These are phyloP conservation scores for Colletotrichum somersetense DNA, from an alignment of 2,329 filamentous ascomycete genomes.

Conservation along the genomic window DNA sequence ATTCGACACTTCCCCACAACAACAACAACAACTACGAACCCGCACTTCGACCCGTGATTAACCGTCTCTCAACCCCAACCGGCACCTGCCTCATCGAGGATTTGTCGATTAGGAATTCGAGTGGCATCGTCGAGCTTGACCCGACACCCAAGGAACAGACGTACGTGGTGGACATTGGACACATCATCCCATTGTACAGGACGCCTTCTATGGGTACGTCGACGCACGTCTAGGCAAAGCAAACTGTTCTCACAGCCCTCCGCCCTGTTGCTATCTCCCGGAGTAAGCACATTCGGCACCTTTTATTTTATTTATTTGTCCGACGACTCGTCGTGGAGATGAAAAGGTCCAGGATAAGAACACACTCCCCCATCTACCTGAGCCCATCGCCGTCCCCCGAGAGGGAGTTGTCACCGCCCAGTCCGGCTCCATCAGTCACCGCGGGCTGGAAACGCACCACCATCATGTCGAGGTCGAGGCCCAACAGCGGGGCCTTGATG, in stretches of 20 bases:
- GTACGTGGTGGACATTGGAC: background rate
- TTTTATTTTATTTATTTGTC: background rate
- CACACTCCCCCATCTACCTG: conserved; percentile 58
- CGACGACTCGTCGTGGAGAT: conserved; percentile 50
- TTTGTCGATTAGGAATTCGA: background rate
- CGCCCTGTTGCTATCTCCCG: background rate
- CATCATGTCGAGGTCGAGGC: conserved; percentile 63
- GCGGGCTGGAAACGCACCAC: conserved; percentile 58
- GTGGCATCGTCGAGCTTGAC: conserved; percentile 1
- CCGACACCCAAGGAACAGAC: background rate
- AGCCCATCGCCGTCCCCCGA: conserved; percentile 55
- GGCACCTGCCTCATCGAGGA: background rate
- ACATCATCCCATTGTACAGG: background rate
- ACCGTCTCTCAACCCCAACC: background rate
- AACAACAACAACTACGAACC: background rate
- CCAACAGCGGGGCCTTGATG: conserved; percentile 61
- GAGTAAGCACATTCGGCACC: conserved; percentile 18
- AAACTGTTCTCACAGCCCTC: background rate
- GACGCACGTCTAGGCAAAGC: conserved; percentile 20
- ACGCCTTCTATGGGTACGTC: conserved; percentile 20
- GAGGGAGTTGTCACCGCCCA: conserved; percentile 56
- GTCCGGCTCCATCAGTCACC: conserved; percentile 58
- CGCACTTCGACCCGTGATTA: background rate
- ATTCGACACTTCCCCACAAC: background rate
- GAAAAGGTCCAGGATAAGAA: conserved; percentile 61